Percentiles rank a stretch among this genome's conserved stretches.
These are phyloP conservation scores for Phoma sp. DNA, from an alignment of 2,329 filamentous ascomycete genomes.

Conservation along the genomic window DNA sequence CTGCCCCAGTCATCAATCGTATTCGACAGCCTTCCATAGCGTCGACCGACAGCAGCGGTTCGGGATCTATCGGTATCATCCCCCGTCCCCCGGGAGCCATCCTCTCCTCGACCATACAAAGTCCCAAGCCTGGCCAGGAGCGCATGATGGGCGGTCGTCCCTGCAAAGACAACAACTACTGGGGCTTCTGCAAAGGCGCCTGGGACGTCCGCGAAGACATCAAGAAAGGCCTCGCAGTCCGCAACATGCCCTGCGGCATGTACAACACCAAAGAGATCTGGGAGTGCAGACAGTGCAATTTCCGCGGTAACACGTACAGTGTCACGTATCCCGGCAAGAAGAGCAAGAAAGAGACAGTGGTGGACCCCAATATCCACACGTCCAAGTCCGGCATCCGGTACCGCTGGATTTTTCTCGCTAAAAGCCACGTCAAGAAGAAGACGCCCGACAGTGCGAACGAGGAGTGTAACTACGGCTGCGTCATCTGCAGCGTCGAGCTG, in stretches of 20 bases:
- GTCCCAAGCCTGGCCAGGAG: conserved; percentile 24
- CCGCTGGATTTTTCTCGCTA: conserved; percentile 50
- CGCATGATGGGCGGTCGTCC: conserved; percentile 46
- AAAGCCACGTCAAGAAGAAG: conserved; percentile 39
- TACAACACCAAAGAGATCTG: conserved; percentile 44
- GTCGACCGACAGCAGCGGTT: conserved; percentile 26
- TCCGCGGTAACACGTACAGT: conserved; percentile 38
- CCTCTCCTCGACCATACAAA: conserved; percentile 27
- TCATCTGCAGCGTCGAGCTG: conserved; percentile 44
- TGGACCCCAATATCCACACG: conserved; percentile 37
- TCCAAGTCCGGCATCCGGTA: conserved; percentile 43
- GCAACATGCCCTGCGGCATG: conserved; percentile 43
- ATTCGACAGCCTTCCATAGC: conserved; percentile 24
- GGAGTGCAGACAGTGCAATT: conserved; percentile 46
- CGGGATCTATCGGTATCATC: conserved; percentile 22
- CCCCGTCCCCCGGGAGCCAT: conserved; percentile 19
- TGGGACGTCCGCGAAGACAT: conserved; percentile 45
- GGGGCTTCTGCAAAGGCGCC: conserved; percentile 51
- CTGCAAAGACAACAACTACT: conserved; percentile 50
- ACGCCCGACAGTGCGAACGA: conserved; percentile 11
- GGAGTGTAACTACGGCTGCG: conserved; percentile 44
- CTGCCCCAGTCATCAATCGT: conserved; percentile 1
- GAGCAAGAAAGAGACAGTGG: conserved; percentile 33
- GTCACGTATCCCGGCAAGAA: conserved; percentile 33
- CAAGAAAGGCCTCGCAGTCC: conserved; percentile 40